phyloP scores from a whole-genome alignment of 2,329 filamentous ascomycete genomes.

The Talaromyces islandicus region DNA sequence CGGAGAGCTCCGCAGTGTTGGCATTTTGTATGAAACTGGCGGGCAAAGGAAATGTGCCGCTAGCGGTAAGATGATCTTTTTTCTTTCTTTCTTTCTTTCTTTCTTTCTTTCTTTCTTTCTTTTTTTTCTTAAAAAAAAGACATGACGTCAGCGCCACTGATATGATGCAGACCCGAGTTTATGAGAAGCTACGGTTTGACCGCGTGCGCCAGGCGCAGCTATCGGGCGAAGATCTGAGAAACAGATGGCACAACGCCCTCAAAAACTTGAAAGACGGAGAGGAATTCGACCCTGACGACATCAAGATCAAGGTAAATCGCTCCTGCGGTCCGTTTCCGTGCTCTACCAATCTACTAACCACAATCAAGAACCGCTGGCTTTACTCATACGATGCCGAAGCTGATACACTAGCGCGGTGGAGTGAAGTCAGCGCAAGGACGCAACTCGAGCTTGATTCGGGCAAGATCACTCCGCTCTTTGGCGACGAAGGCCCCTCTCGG shows the following conservation, averaged over 20 bases:
- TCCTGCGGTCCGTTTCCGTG: background rate
- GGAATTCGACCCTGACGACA: constrained; percentile 41
- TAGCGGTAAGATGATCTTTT: constrained; percentile 13
- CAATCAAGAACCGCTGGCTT: constrained; percentile 38
- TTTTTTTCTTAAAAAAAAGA: too few relatives aligned
- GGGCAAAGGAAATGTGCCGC: constrained; percentile 8
- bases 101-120: too few relatives aligned
- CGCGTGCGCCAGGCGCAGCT: constrained; percentile 18
- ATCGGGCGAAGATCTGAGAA: constrained; percentile 18
- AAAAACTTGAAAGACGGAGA: constrained; percentile 15
- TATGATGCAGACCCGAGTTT: constrained; percentile 13
- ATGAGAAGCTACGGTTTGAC: constrained; percentile 19
- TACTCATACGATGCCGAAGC: constrained; percentile 45
- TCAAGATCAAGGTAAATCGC: constrained; percentile 34
- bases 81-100: too few relatives aligned
- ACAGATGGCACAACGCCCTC: constrained; percentile 19
- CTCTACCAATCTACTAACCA: background rate
- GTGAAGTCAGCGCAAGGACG: constrained; percentile 34
- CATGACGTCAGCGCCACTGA: background rate
- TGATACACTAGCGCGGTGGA: constrained; percentile 39
- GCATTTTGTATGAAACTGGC: constrained; percentile 11
- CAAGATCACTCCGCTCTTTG: constrained; percentile 34
- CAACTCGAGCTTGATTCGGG: constrained; percentile 29
- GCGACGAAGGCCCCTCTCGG: constrained; percentile 7
- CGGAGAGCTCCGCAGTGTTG: constrained; percentile 54